A percentile compares a stretch with the other conserved stretches of the same genome.
phyloP scores from a whole-genome alignment of 2,329 filamentous ascomycete species.

The Verticillium tricorpus region DNA sequence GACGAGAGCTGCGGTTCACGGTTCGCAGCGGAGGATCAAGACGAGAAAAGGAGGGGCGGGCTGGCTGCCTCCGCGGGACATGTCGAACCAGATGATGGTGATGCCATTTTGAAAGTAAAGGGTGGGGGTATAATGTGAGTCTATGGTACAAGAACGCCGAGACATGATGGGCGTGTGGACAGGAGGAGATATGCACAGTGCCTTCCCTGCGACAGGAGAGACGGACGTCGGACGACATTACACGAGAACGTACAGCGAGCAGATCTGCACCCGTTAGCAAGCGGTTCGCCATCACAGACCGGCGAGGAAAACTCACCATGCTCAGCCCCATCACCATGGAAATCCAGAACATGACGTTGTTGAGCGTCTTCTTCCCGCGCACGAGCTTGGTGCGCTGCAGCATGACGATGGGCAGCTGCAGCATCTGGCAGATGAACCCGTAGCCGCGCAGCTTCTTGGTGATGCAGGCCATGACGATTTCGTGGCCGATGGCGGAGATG shows the following conservation, averaged over 20 bases:
- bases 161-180: neutral
- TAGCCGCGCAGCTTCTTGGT: constrained; percentile 95
- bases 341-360: constrained; percentile 88
- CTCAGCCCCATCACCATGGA: constrained; percentile 85
- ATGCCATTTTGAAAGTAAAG: neutral
- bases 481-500: constrained; percentile 83
- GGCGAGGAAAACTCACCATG: constrained; percentile 51
- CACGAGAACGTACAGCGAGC: constrained; percentile 48
- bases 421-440: constrained; percentile 91
- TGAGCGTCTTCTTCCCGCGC: constrained; percentile 69
- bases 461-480: constrained; percentile 96
- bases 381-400: constrained; percentile 79
- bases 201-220: neutral
- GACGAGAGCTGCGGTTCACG: neutral
- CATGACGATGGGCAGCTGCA: constrained; percentile 92
- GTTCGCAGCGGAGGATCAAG: neutral
- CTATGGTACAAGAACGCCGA: neutral
- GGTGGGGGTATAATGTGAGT: neutral
- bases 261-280: constrained; percentile 35
- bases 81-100: neutral
- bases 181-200: neutral
- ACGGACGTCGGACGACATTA: constrained; percentile 16
- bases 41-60: neutral
- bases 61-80: neutral
- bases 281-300: neutral